Base-by-base conservation (phyloP, 2,329 filamentous ascomycete genomes). In the Penicillium palitans region DNA sequence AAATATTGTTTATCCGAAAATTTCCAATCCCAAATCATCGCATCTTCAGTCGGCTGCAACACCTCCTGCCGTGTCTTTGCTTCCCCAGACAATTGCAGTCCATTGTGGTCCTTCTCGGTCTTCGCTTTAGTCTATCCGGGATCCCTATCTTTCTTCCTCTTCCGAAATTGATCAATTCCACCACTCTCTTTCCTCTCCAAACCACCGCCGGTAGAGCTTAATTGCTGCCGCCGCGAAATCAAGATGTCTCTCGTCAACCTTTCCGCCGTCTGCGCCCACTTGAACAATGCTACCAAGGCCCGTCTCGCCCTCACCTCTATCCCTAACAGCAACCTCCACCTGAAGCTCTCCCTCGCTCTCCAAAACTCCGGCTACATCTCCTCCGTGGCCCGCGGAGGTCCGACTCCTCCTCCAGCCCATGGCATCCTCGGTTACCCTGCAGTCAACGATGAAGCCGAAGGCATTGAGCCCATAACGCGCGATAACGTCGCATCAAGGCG, bases 261-360 rank as follows among this genome's bases (percentile, higher is more conserved):
- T 64, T 83, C 86, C 68, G 81, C 93, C 80, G 86, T 93, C 78
- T 96, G 90, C 83, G 92, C 91, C 66, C 92, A 96, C 80, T 83
- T 97, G 57, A 90, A 95, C 76, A 97, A 97, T 81, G 90, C 90
- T 66, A 89, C 89, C 57, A 87, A 87, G 70, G 91, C 90, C n/a
- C 87, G 89, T 1, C 86, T 97, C 0, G 90, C 89, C 66, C 81
- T 96, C 51, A 96, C 93, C 33, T 96, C 91, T 8, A 84, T 96
- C 62, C 87, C 88, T 46, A 88, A 89, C 79, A 88, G 86, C 50
- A 93, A 93, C 66, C 86, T 92, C 73, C 92, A 95, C 80, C 86
- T 96, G 61, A 80, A 80, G 45, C 81, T 96, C 17, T 83, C 86
- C 52, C 83, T 95, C 21, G 89, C 90, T 39, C 83, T 97, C 45